These are phyloP conservation scores for Holtermanniella nyarrowii DNA, from an alignment of 768 basidiomycete species.

Conservation along the genomic window DNA sequence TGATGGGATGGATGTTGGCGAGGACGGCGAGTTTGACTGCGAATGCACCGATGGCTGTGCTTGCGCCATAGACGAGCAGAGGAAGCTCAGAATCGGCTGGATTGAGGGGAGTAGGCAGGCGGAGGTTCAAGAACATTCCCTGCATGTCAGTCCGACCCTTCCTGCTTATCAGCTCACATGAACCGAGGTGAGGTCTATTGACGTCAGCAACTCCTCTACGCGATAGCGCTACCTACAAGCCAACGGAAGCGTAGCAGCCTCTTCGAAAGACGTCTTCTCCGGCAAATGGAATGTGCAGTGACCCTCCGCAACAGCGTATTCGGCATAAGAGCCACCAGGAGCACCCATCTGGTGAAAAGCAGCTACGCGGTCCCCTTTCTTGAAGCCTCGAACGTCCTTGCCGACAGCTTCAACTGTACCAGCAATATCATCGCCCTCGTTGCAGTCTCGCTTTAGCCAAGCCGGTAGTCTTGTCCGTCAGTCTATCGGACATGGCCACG, in stretches of 20 bases:
- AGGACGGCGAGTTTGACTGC: constrained; percentile 10
- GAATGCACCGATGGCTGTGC: constrained; percentile 8
- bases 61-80: constrained; percentile 9
- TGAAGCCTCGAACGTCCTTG: constrained; percentile 8
- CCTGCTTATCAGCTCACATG: too few relatives aligned
- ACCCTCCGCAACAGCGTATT: constrained; percentile 6
- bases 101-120: constrained; percentile 4
- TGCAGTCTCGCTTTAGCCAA: constrained; percentile 1
- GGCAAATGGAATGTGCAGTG: constrained; percentile 8
- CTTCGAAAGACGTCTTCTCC: constrained; percentile 5
- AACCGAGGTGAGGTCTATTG: too few relatives aligned
- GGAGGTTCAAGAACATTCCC: constrained; percentile 4
- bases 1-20: constrained; percentile 13
- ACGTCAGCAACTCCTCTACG: too few relatives aligned
- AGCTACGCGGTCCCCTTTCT: constrained; percentile 9
- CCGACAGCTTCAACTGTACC: constrained; percentile 6
- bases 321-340: constrained; percentile 5
- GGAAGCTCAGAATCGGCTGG: constrained; percentile 3
- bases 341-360: constrained; percentile 11
- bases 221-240: too few relatives aligned
- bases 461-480: too few relatives aligned
- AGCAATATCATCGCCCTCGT: constrained; percentile 11
- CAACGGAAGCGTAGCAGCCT: constrained; percentile 8
- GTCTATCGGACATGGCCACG: too few relatives aligned
- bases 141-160: too few relatives aligned